Conservation (phyloP, 352 stramenopile species). For the Phytophthora cryptogea region DNA sequence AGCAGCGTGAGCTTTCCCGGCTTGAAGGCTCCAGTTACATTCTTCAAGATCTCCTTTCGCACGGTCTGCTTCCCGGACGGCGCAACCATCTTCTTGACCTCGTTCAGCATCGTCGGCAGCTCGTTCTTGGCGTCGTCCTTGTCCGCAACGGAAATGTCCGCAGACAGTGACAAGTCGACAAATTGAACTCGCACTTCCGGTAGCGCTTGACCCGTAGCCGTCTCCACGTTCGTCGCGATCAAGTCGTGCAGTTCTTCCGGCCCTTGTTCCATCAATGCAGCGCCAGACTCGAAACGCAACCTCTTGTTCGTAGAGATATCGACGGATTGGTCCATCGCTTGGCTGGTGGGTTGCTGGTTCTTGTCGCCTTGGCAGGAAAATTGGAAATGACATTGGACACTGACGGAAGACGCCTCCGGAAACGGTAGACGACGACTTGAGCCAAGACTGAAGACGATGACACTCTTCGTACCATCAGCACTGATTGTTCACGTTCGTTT, state of each 20-base stretch:
- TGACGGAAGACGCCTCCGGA: too few relatives aligned
- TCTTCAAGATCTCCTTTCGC: constrained; percentile 36
- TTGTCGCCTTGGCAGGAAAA: constrained; percentile 6
- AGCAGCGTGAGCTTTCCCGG: constrained; percentile 25
- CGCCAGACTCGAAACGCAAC: constrained; percentile 19
- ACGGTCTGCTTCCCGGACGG: constrained; percentile 25
- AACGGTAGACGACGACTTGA: not conserved
- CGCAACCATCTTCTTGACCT: constrained; percentile 23
- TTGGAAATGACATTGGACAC: constrained; percentile 14
- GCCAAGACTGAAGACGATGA: not conserved
- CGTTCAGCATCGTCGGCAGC: constrained; percentile 42
- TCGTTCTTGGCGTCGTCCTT: constrained; percentile 27
- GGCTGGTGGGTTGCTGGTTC: constrained; percentile 4
- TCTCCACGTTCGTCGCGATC: constrained; percentile 25
- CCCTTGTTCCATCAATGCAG: constrained; percentile 25
- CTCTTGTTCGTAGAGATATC: constrained; percentile 8
- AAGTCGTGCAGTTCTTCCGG: constrained; percentile 33
- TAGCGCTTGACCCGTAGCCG: constrained; percentile 26
- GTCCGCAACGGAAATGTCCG: constrained; percentile 25
- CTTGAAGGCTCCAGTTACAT: constrained; percentile 18
- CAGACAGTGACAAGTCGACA: constrained; percentile 18
- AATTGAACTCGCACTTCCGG: constrained; percentile 42
- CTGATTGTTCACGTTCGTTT: constrained; percentile 14
- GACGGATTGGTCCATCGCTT: constrained; percentile 7
- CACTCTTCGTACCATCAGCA: constrained; percentile 21